Conservation (phyloP, 2,329 filamentous ascomycete species). For the Leptographium radiaticola region DNA sequence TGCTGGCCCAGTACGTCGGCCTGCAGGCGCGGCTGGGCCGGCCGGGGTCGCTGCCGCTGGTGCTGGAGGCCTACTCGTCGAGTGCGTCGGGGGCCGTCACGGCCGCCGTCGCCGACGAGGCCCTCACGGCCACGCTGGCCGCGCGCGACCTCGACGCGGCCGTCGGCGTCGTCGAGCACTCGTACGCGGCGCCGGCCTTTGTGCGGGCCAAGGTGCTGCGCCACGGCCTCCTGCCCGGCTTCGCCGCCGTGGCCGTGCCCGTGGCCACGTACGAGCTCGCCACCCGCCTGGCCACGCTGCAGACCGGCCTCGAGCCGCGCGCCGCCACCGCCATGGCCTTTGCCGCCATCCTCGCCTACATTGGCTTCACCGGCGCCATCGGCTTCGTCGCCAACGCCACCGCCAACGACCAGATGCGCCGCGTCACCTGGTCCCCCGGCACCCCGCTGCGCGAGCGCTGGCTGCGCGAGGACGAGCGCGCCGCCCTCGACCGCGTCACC, state of each 20-base stretch:
- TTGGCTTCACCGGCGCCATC: conserved; percentile 66
- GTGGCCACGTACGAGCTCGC: conserved; percentile 59
- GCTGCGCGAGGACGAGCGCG: conserved; percentile 80
- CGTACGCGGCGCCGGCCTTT: conserved; percentile 55
- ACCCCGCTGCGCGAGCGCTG: conserved; percentile 70
- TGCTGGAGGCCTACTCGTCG: conserved; percentile 69
- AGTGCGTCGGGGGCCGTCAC: conserved; percentile 63
- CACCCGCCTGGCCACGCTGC: conserved; percentile 49
- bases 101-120: conserved; percentile 53
- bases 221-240: conserved; percentile 45
- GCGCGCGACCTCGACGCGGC: conserved; percentile 66
- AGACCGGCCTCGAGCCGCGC: conserved; percentile 63
- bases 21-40: conserved; percentile 61
- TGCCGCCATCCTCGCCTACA: conserved; percentile 69
- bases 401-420: conserved; percentile 86
- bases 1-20: conserved; percentile 63
- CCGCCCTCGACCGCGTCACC: conserved; percentile 74
- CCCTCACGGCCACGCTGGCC: conserved; percentile 68
- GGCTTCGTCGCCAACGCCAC: conserved; percentile 77
- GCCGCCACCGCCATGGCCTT: conserved; percentile 70
- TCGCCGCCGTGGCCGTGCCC: conserved; percentile 44
- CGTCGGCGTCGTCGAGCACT: conserved; percentile 59
- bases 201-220: conserved; percentile 53
- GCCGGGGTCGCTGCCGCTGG: conserved; percentile 63
- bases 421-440: conserved; percentile 80